Conservation (phyloP, 768 basidiomycete species). For the Cystobasidiopsis lactophilus region DNA sequence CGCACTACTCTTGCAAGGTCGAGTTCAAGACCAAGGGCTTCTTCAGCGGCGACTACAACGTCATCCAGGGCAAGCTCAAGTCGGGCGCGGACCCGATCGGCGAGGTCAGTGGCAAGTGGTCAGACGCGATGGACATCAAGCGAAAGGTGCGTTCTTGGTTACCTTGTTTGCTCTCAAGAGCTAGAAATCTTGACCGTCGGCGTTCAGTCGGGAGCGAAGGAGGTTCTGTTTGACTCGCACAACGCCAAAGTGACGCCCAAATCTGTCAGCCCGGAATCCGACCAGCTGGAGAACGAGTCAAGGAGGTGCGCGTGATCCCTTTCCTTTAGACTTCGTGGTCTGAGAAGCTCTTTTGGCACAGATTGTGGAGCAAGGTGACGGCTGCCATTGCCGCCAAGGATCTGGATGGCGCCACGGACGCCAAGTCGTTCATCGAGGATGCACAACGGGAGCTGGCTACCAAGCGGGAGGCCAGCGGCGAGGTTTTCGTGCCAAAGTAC, state of each 20-base stretch:
- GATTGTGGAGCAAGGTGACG: conserved; percentile 67
- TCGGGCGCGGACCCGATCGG: conserved; percentile 44
- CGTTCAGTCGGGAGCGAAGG: conserved; percentile 28
- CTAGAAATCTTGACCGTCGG: neutral
- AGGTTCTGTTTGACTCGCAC: conserved; percentile 60
- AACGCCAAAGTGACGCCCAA: conserved; percentile 58
- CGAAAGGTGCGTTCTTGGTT: conserved; percentile 36
- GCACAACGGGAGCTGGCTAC: conserved; percentile 62
- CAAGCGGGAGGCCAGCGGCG: conserved; percentile 49
- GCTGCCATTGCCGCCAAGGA: conserved; percentile 64
- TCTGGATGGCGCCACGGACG: conserved; percentile 80
- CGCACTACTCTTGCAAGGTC: conserved; percentile 51
- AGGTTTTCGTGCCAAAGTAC: conserved; percentile 49
- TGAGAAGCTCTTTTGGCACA: too few relatives aligned
- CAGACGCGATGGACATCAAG: conserved; percentile 67
- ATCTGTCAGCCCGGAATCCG: conserved; percentile 57
- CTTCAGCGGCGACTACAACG: conserved; percentile 85
- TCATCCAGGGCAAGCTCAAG: conserved; percentile 58
- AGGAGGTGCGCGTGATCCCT: conserved; percentile 33
- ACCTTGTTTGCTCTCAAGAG: too few relatives aligned
- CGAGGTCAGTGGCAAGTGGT: conserved; percentile 79
- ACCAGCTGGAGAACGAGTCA: conserved; percentile 80
- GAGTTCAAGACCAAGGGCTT: conserved; percentile 99
- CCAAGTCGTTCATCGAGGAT: conserved; percentile 77
- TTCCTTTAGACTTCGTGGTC: neutral